These are phyloP conservation scores for Oryza glaberrima DNA, from an alignment of 176 grass and related monocot genomes.

Conservation along the genomic window DNA sequence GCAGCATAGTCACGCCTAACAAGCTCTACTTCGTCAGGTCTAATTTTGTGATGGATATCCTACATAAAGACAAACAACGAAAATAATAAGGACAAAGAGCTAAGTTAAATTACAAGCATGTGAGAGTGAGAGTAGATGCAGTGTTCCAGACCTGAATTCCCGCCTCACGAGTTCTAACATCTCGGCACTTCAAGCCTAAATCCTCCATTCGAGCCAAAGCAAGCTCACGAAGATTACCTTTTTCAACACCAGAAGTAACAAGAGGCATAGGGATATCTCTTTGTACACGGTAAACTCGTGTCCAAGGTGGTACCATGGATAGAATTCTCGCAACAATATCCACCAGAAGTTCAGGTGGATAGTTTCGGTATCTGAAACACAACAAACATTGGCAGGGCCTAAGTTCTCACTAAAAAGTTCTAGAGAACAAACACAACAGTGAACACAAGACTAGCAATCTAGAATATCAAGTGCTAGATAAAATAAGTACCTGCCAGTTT, in stretches of 20 bases:
- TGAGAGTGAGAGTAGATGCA: neutral
- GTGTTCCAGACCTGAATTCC: constrained; percentile 78
- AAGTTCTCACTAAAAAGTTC: neutral
- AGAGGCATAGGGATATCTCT: constrained; percentile 99
- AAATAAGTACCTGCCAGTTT: constrained; percentile 90
- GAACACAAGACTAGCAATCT: constrained; percentile 8
- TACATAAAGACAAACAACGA: constrained; percentile 39
- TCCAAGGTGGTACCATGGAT: constrained; percentile 96
- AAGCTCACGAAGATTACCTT: constrained; percentile 95
- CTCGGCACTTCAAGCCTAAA: constrained; percentile 94
- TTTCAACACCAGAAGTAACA: constrained; percentile 98
- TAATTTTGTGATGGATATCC: constrained; percentile 98
- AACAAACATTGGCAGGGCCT: constrained; percentile 9
- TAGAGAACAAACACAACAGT: constrained; percentile 2
- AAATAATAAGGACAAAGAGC: neutral
- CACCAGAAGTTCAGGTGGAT: constrained; percentile 86
- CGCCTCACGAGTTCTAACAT: constrained; percentile 96
- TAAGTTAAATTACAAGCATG: constrained; percentile 15
- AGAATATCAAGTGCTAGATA: constrained; percentile 26
- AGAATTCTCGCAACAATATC: constrained; percentile 96
- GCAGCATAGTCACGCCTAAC: constrained; percentile 91
- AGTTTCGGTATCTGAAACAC: constrained; percentile 85
- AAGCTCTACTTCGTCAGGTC: constrained; percentile 92
- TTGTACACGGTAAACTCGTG: constrained; percentile 91
- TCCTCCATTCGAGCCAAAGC: constrained; percentile 96